phyloP scores from a whole-genome alignment of 1,284 basidiomycete species.

The Malassezia globosa region DNA sequence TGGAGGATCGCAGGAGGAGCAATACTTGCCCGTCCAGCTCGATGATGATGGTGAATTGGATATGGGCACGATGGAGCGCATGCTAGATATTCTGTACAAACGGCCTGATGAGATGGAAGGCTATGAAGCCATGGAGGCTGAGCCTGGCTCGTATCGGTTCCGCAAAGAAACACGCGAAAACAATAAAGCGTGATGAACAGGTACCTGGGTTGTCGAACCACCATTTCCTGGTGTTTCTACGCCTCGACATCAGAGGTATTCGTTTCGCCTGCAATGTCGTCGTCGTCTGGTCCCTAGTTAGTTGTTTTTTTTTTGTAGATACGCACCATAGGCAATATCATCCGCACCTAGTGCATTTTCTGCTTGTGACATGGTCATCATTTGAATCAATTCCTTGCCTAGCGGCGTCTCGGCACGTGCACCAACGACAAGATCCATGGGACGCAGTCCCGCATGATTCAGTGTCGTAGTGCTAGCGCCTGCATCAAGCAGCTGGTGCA shows the following conservation, averaged over 20 bases:
- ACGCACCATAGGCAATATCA: constrained; percentile 26
- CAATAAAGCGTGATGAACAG: not conserved
- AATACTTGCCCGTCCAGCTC: constrained; percentile 23
- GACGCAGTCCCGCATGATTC: constrained; percentile 36
- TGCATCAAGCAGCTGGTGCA: constrained; percentile 37
- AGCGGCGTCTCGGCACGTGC: constrained; percentile 22
- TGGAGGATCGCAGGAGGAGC: not conserved
- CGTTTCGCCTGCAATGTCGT: constrained; percentile 10
- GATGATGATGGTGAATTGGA: constrained; percentile 35
- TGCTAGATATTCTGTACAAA: constrained; percentile 33
- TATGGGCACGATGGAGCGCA: constrained; percentile 30
- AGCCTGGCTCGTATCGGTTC: constrained; percentile 13
- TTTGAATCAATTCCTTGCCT: constrained; percentile 26
- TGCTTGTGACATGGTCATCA: constrained; percentile 26
- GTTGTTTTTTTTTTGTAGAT: not conserved
- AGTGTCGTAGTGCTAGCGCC: constrained; percentile 33
- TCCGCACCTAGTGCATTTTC: constrained; percentile 23
- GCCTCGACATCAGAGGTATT: constrained; percentile 4
- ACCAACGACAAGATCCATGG: constrained; percentile 29
- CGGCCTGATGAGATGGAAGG: constrained; percentile 11
- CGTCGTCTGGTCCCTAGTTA: constrained; percentile 7
- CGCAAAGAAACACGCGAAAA: constrained; percentile 4
- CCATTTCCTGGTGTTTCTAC: too few species aligned
- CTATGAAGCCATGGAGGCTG: constrained; percentile 4
- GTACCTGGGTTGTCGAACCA: too few species aligned